A percentile compares a stretch with the other conserved stretches of the same genome.
These are phyloP conservation scores for Vickermania spadyakhi DNA, from an alignment of 208 protist genomes.

Conservation along the genomic window DNA sequence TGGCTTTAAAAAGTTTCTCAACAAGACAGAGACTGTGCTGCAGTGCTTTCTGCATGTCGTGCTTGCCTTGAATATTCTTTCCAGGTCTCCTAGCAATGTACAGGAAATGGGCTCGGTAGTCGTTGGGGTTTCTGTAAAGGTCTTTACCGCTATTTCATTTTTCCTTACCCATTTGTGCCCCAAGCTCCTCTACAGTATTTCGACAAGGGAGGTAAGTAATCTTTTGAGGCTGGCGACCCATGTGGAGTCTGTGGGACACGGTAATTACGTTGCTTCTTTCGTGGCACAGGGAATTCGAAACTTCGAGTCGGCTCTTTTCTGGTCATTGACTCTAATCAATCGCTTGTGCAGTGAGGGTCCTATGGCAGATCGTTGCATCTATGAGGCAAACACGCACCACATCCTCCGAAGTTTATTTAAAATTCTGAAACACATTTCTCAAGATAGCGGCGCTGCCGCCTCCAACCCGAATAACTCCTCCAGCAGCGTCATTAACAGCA, in stretches of 20 bases:
- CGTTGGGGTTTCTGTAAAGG: slow-evolving; percentile 4
- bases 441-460: neutral
- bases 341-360: slow-evolving; percentile 6
- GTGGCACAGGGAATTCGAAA: slow-evolving; percentile 14
- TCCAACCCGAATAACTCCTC: too few species aligned
- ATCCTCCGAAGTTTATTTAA: slow-evolving; percentile 11
- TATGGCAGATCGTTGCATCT: neutral
- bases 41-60: slow-evolving; percentile 15
- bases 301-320: slow-evolving; percentile 29
- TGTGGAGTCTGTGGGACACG: neutral
- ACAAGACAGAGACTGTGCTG: slow-evolving; percentile 1
- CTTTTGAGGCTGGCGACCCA: neutral
- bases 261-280: neutral
- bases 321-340: slow-evolving; percentile 27
- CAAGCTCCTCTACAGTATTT: neutral
- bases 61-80: slow-evolving; percentile 14
- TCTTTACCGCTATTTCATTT: neutral
- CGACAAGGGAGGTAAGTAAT: neutral
- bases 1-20: neutral
- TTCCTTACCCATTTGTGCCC: slow-evolving; percentile 1
- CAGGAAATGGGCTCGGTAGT: slow-evolving; percentile 18
- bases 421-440: slow-evolving; percentile 8
- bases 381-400: slow-evolving; percentile 5
- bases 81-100: slow-evolving; percentile 13
- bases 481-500: too few species aligned